Base-by-base conservation (phyloP, 2,329 filamentous ascomycete genomes). In the Periconia digitata region DNA sequence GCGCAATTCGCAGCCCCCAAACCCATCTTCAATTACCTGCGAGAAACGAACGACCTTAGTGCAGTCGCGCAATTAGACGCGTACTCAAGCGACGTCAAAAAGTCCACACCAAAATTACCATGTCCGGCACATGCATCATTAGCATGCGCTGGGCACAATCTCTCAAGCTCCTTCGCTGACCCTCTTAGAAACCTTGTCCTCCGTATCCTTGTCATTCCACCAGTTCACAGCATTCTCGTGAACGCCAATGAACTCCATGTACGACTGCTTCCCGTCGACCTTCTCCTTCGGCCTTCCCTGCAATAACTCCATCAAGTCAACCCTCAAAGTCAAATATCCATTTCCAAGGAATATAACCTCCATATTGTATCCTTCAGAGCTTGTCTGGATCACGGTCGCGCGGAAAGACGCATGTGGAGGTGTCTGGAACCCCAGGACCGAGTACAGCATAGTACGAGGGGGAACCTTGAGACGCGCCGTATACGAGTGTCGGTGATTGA, bases 391-490 rank as follows among this genome's bases (percentile, higher is more conserved):
- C 15, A n/a, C 43, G 5, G 49, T 59, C 1, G 43, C 37, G 8
- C 64, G 58, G 32, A 67, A 67, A 1, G 53, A 55, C 0, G 67
- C 67, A 40, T 70, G 64, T 7, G 64, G 62, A 29, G 64, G 64
- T 1, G 46, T 51, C 1, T 44, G 8, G 27, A 69, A 68, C 0
- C 50, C 15, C 2, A 42, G 44, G 1, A 63, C 53, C 1, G 47
- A 38, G 43, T 49, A 69, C 3, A 54, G 34, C 56, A 63, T 58
- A 4, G 54, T 49, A n/a, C 66, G 63, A 2, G 67, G 66, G 0
- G 64, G 64, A 20, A 67, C 50, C 20, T 32, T 53, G 7, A 70
- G 47, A 2, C 58, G 57, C 4, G 64, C 67, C 1, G 59, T 67
- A 40, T 55, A 68, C 2, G 40, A 22, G 10, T 50, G 42, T 0